A percentile compares a stretch with the other conserved stretches of the same genome.
Evolutionary conservation across 805 yeast genomes (phyloP).

Genomic region (Limtongozyma cylindracea): DNA sequence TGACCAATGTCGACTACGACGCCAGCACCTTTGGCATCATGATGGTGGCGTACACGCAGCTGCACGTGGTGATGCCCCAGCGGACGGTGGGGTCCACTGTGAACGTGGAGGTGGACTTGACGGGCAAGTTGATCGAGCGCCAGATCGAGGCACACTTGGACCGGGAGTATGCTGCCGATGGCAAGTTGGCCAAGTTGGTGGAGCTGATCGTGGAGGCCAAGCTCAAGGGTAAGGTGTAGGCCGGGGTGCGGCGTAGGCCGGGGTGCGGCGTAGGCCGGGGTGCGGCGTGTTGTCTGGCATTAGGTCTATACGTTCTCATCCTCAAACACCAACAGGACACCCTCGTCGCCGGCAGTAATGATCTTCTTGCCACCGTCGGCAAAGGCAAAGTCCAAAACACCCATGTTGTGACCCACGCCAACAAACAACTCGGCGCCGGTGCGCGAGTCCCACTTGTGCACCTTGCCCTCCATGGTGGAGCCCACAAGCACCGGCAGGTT

Average conservation of each 20-base stretch:
- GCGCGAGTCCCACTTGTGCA: constrained; percentile 75
- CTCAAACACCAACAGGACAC: constrained; percentile 56
- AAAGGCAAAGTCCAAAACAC: constrained; percentile 65
- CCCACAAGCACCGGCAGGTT: constrained; percentile 36
- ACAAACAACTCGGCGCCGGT: constrained; percentile 55
- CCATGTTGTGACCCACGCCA: constrained; percentile 86
- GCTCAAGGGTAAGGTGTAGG: too few relatives aligned
- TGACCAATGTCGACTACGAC: constrained; percentile 48
- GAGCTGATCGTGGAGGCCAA: too few relatives aligned
- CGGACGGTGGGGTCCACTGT: constrained; percentile 41
- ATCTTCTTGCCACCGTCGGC: constrained; percentile 41
- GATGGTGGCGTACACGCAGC: constrained; percentile 83
- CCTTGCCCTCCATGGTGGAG: constrained; percentile 63
- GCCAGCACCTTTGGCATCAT: constrained; percentile 45
- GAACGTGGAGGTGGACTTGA: constrained; percentile 84
- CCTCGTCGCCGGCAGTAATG: constrained; percentile 92
- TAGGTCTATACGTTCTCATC: too few relatives aligned
- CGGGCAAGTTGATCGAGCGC: constrained; percentile 78
- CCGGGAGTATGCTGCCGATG: too few relatives aligned
- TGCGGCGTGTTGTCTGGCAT: too few relatives aligned
- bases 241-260: too few relatives aligned
- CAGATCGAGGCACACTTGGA: too few relatives aligned
- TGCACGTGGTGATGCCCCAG: constrained; percentile 44
- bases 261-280: too few relatives aligned
- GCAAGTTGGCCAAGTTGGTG: too few relatives aligned